Evolutionary conservation across 768 basidiomycete species (phyloP).

Genomic region (Leccinum fibrillosum): DNA sequence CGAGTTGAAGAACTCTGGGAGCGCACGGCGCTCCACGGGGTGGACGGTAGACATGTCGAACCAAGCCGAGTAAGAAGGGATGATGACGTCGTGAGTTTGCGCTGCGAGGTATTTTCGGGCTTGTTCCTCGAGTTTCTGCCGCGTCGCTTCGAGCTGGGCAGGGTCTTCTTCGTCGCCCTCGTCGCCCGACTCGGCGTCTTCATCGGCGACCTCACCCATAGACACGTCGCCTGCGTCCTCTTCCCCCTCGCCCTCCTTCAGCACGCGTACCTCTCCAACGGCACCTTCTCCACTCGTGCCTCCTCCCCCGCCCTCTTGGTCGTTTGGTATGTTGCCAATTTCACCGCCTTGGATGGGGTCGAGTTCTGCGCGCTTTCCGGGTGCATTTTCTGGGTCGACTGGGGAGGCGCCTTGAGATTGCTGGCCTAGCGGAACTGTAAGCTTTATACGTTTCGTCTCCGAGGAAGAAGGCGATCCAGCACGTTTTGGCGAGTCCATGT

Average conservation of each 20-base stretch:
- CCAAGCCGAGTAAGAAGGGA: conserved; percentile 97
- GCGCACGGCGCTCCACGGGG: conserved; percentile 83
- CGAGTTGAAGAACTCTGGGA: conserved; percentile 98
- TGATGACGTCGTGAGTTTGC: conserved; percentile 95
- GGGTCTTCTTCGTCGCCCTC: conserved; percentile 86
- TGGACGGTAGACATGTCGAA: conserved; percentile 95
- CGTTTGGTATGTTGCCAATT: conserved; percentile 65
- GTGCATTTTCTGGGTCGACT: conserved; percentile 75
- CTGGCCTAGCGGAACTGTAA: conserved; percentile 44
- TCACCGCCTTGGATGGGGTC: conserved; percentile 80
- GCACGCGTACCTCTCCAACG: conserved; percentile 34
- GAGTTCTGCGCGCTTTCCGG: conserved; percentile 84
- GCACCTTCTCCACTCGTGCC: conserved; percentile 19
- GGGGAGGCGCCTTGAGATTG: conserved; percentile 64
- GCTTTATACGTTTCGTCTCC: conserved; percentile 57
- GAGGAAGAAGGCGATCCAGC: conserved; percentile 53
- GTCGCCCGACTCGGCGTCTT: conserved; percentile 73
- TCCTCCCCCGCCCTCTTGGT: conserved; percentile 24
- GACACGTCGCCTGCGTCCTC: conserved; percentile 74
- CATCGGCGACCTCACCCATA: conserved; percentile 77
- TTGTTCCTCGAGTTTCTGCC: conserved; percentile 77
- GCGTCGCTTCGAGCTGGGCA: conserved; percentile 77
- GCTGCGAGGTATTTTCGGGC: conserved; percentile 93
- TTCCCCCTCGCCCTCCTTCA: conserved; percentile 56
- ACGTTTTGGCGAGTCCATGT: conserved; percentile 67